Percentiles rank a stretch among this genome's conserved stretches.
Evolutionary conservation across 78 protist genomes (phyloP).

Genomic region (Guillardia theta): DNA sequence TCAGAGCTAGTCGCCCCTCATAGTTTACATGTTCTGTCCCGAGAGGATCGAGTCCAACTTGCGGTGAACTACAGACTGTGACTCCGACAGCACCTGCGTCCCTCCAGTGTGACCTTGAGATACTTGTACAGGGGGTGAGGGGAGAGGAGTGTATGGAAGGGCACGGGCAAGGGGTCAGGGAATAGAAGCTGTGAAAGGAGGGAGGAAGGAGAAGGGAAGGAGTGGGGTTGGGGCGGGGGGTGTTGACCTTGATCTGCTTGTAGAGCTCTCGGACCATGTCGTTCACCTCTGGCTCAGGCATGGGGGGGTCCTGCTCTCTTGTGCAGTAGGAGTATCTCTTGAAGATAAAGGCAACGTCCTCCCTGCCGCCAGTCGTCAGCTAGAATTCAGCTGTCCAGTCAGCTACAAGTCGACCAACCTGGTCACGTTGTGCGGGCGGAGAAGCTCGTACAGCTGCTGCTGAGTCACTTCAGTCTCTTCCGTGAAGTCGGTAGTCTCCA

Average conservation of each 20-base stretch:
- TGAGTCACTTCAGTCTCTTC: no score
- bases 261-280: constrained; percentile 1
- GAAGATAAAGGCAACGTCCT: background rate
- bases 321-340: background rate
- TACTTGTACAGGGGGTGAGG: background rate
- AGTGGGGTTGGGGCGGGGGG: background rate
- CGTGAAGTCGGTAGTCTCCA: background rate
- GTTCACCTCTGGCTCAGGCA: constrained; percentile 11
- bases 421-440: no score
- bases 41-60: background rate
- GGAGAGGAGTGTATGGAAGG: background rate
- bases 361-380: no score
- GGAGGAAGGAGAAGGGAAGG: background rate
- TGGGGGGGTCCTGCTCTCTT: background rate
- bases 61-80: background rate
- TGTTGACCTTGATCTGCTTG: constrained; percentile 1
- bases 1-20: no score
- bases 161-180: background rate
- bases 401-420: no score
- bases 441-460: no score
- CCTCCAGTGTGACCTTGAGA: background rate
- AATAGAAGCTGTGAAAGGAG: background rate
- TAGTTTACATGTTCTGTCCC: background rate
- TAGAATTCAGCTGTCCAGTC: no score
- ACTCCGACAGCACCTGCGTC: background rate